Conservation (phyloP, 495 filamentous ascomycete species). For the Xylaria cubensis region DNA sequence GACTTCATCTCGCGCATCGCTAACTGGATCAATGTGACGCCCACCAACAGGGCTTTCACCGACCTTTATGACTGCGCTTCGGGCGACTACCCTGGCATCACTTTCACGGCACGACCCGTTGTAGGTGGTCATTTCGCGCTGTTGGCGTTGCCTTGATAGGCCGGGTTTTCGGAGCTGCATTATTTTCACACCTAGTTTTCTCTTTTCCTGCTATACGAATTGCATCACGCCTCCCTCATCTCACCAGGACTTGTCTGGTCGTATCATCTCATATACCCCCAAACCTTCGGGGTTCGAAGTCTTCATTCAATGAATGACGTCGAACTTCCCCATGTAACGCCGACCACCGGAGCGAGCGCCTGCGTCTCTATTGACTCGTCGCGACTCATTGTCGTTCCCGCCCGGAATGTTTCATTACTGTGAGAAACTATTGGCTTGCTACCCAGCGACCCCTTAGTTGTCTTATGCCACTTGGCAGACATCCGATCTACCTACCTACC, state of each 20-base stretch:
- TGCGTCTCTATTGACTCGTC: background rate
- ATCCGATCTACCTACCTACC: background rate
- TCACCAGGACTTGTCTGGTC: background rate
- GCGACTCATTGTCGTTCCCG: background rate
- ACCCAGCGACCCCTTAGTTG: background rate
- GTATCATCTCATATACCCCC: background rate
- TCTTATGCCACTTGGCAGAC: background rate
- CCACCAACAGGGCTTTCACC: constrained; percentile 73
- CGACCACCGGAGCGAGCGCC: background rate
- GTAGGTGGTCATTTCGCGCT: constrained; percentile 83
- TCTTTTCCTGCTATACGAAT: background rate
- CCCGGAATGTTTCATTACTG: background rate
- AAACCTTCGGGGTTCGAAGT: background rate
- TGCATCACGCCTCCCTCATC: background rate
- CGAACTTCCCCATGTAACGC: background rate
- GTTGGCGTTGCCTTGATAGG: constrained; percentile 61
- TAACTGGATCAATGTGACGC: constrained; percentile 77
- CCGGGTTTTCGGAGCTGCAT: background rate
- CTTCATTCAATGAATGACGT: background rate
- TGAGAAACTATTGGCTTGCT: background rate
- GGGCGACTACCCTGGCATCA: constrained; percentile 64
- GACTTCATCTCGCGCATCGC: constrained; percentile 75
- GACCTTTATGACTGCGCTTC: constrained; percentile 78
- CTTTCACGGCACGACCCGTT: constrained; percentile 82
- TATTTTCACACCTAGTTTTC: background rate